Evolutionary conservation across 495 filamentous ascomycete species (phyloP).

Genomic region (Collariella sp.): DNA sequence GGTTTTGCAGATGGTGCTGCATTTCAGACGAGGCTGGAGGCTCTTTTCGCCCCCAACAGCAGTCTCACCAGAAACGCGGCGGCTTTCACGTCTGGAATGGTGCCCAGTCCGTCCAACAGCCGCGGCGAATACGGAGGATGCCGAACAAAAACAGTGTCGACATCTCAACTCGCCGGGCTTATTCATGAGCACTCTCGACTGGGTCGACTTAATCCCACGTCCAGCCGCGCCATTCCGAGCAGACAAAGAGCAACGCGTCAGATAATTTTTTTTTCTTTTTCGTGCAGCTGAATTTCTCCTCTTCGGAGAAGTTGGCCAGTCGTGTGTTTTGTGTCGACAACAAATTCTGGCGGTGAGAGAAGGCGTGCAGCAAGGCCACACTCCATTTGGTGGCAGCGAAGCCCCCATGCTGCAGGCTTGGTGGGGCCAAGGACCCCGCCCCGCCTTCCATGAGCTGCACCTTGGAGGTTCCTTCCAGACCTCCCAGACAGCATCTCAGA

Average conservation of each 20-base stretch:
- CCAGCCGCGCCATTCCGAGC: background rate
- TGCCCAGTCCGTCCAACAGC: too few relatives aligned
- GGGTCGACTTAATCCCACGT: background rate
- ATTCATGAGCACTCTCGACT: too few relatives aligned
- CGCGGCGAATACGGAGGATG: too few relatives aligned
- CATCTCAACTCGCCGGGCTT: too few relatives aligned
- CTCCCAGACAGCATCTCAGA: too few relatives aligned
- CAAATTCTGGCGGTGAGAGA: conserved; percentile 20
- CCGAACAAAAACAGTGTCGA: too few relatives aligned
- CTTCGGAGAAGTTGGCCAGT: background rate
- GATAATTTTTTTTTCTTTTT: too few relatives aligned
- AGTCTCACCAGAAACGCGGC: background rate
- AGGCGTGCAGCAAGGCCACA: background rate
- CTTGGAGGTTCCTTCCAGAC: background rate
- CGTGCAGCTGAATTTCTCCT: conserved; percentile 7
- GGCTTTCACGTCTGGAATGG: too few relatives aligned
- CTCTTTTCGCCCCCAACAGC: background rate
- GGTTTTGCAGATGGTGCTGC: too few relatives aligned
- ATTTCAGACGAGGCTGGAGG: too few relatives aligned
- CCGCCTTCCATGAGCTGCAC: background rate
- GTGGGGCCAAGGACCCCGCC: background rate
- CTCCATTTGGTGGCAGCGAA: conserved; percentile 5
- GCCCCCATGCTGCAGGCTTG: background rate
- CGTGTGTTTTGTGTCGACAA: background rate
- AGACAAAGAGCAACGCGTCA: conserved; percentile 2